A percentile compares a stretch with the other conserved stretches of the same genome.
These are phyloP conservation scores for Lichenothelia convexa DNA, from an alignment of 495 filamentous ascomycete species.

Conservation along the genomic window DNA sequence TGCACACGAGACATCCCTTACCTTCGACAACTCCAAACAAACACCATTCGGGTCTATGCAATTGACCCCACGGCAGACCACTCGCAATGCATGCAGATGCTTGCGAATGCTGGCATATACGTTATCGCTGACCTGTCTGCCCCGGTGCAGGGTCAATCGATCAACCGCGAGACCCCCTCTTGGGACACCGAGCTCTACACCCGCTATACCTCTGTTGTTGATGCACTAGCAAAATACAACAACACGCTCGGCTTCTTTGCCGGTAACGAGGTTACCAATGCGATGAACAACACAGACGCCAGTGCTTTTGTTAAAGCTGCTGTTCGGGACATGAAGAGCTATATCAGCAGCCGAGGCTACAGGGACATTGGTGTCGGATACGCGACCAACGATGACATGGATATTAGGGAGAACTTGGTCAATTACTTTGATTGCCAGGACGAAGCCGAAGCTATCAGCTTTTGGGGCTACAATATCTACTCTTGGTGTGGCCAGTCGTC, in stretches of 20 bases:
- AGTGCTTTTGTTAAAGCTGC: slow-evolving; percentile 92
- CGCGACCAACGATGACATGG: slow-evolving; percentile 75
- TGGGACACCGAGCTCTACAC: slow-evolving; percentile 63
- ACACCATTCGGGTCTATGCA: slow-evolving; percentile 85
- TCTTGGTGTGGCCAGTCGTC: slow-evolving; percentile 83
- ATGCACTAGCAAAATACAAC: slow-evolving; percentile 56
- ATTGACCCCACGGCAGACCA: slow-evolving; percentile 68
- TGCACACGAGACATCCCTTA: slow-evolving; percentile 76
- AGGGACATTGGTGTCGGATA: slow-evolving; percentile 80
- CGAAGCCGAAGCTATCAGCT: slow-evolving; percentile 52
- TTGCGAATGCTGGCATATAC: slow-evolving; percentile 82
- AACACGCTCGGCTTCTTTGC: slow-evolving; percentile 94
- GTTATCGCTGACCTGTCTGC: slow-evolving; percentile 76
- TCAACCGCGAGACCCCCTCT: slow-evolving; percentile 56
- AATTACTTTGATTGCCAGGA: slow-evolving; percentile 85
- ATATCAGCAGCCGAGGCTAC: slow-evolving; percentile 65
- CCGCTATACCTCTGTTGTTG: slow-evolving; percentile 70
- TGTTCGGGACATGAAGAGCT: slow-evolving; percentile 82
- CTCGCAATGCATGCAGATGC: slow-evolving; percentile 62
- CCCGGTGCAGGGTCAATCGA: slow-evolving; percentile 57
- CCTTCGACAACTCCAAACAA: slow-evolving; percentile 59
- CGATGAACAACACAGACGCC: slow-evolving; percentile 59
- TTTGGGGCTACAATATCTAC: slow-evolving; percentile 99
- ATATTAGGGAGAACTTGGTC: slow-evolving; percentile 60
- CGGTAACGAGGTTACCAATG: slow-evolving; percentile 91